Evolutionary conservation across 306 rosid species (phyloP).

Genomic region (Argentina anserina): DNA sequence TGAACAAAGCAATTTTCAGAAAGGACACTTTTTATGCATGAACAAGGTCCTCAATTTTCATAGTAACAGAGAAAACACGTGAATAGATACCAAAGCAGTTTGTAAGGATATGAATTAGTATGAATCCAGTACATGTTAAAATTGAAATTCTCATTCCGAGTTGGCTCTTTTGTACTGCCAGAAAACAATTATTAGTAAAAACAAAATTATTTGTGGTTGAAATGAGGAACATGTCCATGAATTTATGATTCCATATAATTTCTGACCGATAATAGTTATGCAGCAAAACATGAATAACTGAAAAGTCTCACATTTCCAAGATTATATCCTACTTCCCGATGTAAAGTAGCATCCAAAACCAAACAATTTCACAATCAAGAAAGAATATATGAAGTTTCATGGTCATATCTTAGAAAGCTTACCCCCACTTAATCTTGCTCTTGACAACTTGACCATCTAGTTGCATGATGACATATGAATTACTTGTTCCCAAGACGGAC

Average conservation of each 20-base stretch:
- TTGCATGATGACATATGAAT: slow-evolving; percentile 81
- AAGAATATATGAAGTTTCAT: not conserved
- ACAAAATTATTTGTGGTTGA: slow-evolving; percentile 12
- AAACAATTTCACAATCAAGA: not conserved
- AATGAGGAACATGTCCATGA: slow-evolving; percentile 5
- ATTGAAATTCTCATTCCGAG: slow-evolving; percentile 82
- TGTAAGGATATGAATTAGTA: too few relatives aligned
- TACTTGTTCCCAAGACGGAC: slow-evolving; percentile 81
- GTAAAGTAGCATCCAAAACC: not conserved
- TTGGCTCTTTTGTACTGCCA: slow-evolving; percentile 75
- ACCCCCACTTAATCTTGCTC: slow-evolving; percentile 94
- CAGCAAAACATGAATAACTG: slow-evolving; percentile 6
- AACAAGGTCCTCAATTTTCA: too few relatives aligned
- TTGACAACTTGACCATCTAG: slow-evolving; percentile 77
- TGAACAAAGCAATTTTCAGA: too few relatives aligned
- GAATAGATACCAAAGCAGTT: too few relatives aligned
- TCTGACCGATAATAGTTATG: not conserved
- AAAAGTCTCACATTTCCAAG: not conserved
- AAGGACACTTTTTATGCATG: too few relatives aligned
- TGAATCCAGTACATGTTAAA: too few relatives aligned
- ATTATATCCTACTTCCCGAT: not conserved
- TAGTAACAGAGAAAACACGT: too few relatives aligned
- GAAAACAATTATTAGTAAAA: slow-evolving; percentile 19
- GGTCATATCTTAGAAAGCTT: slow-evolving; percentile 18
- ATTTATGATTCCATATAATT: not conserved